A percentile compares a stretch with the other conserved stretches of the same genome.
Evolutionary conservation across 2,329 filamentous ascomycete genomes (phyloP).

Genomic region (Trichoderma gracile): DNA sequence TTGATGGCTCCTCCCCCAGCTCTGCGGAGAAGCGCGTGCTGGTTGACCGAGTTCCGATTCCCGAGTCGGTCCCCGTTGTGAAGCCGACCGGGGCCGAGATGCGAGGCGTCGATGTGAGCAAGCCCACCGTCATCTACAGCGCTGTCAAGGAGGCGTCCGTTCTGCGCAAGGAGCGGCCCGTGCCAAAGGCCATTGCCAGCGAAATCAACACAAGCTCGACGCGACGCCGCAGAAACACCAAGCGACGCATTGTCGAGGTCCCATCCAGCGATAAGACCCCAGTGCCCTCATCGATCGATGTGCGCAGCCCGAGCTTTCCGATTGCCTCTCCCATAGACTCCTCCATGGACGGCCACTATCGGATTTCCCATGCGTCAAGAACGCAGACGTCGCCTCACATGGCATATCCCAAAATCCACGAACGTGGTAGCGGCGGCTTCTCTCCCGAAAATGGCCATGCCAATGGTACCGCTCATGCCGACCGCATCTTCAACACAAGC

Average conservation of each 20-base stretch:
- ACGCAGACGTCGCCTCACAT: slow-evolving; percentile 38
- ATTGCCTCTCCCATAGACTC: slow-evolving; percentile 31
- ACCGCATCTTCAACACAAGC: slow-evolving; percentile 3
- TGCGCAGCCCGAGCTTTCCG: slow-evolving; percentile 28
- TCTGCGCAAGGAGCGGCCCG: slow-evolving; percentile 60
- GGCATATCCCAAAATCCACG: slow-evolving; percentile 39
- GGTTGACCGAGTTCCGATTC: slow-evolving; percentile 76
- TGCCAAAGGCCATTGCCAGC: slow-evolving; percentile 54
- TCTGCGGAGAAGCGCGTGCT: slow-evolving; percentile 83
- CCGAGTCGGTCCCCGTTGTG: slow-evolving; percentile 74
- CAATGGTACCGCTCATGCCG: not conserved
- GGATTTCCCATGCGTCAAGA: slow-evolving; percentile 47
- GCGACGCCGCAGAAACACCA: slow-evolving; percentile 60
- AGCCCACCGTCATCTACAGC: slow-evolving; percentile 61
- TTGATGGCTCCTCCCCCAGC: slow-evolving; percentile 81
- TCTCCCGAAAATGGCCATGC: slow-evolving; percentile 12
- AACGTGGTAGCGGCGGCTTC: slow-evolving; percentile 31
- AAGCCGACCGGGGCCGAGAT: slow-evolving; percentile 66
- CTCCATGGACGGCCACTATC: slow-evolving; percentile 41
- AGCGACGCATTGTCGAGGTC: slow-evolving; percentile 65
- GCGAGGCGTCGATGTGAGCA: slow-evolving; percentile 65
- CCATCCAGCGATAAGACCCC: slow-evolving; percentile 52
- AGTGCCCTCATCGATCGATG: slow-evolving; percentile 36
- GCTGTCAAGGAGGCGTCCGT: slow-evolving; percentile 51
- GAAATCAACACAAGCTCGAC: slow-evolving; percentile 61